phyloP scores from a whole-genome alignment of 2,329 filamentous ascomycete species.

The Diaporthe ilicicola region DNA sequence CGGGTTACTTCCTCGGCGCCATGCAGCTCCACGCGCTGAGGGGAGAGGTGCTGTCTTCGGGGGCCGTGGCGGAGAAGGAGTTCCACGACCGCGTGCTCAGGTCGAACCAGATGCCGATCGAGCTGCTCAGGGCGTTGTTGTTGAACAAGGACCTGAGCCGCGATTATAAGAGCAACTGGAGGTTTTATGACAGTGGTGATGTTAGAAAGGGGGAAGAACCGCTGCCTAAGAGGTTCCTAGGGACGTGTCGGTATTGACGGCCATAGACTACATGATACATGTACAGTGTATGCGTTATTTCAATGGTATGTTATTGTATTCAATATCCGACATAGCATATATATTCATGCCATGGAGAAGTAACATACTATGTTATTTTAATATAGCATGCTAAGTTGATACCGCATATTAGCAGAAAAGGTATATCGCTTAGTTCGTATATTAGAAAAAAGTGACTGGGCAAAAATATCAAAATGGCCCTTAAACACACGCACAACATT shows the following conservation, averaged over 20 bases:
- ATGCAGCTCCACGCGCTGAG: constrained; percentile 62
- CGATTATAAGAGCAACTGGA: constrained; percentile 32
- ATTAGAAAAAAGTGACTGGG: too few species aligned
- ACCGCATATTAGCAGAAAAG: too few species aligned
- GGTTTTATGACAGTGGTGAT: constrained; percentile 18
- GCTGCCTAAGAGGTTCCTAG: constrained; percentile 2
- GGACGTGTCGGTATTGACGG: constrained; percentile 4
- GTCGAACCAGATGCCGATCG: constrained; percentile 46
- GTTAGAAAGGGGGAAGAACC: background rate
- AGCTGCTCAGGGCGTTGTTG: constrained; percentile 29
- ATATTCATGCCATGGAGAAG: too few species aligned
- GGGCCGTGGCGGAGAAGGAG: constrained; percentile 54
- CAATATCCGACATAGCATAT: too few species aligned
- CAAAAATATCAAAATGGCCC: too few species aligned
- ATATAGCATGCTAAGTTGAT: too few species aligned
- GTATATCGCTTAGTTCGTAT: too few species aligned
- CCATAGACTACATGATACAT: background rate
- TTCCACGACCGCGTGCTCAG: constrained; percentile 64
- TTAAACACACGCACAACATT: too few species aligned
- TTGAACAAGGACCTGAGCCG: constrained; percentile 25
- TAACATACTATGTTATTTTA: too few species aligned
- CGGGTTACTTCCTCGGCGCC: constrained; percentile 67
- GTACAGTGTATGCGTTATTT: too few species aligned
- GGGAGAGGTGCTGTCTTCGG: constrained; percentile 52
- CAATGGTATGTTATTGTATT: too few species aligned